phyloP scores from a whole-genome alignment of 2,329 filamentous ascomycete genomes.

The Fusarium ambrosium region DNA sequence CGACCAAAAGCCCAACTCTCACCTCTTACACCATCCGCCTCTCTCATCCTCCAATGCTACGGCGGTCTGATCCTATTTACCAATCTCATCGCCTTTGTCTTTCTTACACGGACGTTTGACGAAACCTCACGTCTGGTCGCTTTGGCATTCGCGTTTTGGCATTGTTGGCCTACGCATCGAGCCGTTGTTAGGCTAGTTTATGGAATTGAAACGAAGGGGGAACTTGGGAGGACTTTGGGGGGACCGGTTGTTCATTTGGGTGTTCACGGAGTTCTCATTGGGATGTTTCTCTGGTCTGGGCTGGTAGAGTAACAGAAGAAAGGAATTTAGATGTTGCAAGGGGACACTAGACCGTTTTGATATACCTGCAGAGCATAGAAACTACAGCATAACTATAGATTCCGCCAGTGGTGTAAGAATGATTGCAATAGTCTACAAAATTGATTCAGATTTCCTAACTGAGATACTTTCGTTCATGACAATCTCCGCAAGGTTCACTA shows the following conservation, averaged over 20 bases:
- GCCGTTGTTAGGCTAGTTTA: conserved; percentile 54
- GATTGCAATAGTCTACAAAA: no score
- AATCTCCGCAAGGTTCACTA: background rate
- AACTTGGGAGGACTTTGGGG: background rate
- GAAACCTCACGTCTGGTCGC: conserved; percentile 52
- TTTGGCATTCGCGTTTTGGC: conserved; percentile 60
- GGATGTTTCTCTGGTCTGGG: background rate
- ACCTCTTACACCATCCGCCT: conserved; percentile 50
- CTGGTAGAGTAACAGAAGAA: background rate
- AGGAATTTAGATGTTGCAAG: accelerated
- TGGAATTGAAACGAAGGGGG: background rate
- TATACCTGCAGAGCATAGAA: background rate
- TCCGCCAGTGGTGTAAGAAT: background rate
- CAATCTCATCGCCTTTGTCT: conserved; percentile 57
- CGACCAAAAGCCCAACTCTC: conserved; percentile 57
- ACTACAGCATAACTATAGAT: background rate
- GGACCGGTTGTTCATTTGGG: background rate
- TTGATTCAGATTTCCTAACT: background rate
- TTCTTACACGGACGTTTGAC: conserved; percentile 50
- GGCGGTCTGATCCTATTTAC: conserved; percentile 61
- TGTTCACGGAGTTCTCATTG: background rate
- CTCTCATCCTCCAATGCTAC: conserved; percentile 60
- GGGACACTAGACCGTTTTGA: background rate
- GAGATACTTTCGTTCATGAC: background rate
- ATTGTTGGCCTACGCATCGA: conserved; percentile 57